A percentile compares a stretch with the other conserved stretches of the same genome.
Conservation (phyloP, 352 stramenopile species). For the Thraustotheca clavata region DNA sequence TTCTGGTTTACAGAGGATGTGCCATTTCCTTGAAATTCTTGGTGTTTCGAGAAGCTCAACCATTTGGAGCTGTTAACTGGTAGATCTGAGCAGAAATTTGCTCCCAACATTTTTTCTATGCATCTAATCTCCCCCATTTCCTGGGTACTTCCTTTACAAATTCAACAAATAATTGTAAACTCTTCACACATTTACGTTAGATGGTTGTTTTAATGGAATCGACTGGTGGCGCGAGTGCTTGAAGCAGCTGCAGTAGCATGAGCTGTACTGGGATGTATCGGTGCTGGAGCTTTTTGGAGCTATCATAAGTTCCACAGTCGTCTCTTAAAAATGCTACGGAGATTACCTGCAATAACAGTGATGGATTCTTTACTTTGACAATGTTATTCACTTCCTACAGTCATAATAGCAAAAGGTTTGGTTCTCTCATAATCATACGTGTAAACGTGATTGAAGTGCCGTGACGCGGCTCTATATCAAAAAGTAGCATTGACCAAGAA, state of each 20-base stretch:
- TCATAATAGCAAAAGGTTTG: constrained; percentile 3
- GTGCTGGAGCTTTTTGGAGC: constrained; percentile 16
- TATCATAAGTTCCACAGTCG: neutral
- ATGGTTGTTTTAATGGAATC: constrained; percentile 10
- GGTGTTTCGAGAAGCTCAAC: no score
- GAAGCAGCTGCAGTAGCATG: neutral
- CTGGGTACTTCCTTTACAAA: no score
- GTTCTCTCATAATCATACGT: constrained; percentile 34
- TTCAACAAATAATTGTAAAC: no score
- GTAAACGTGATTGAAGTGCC: constrained; percentile 85
- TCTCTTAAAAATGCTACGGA: neutral
- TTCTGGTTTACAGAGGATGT: no score
- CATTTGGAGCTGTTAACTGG: no score
- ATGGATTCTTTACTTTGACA: constrained; percentile 93
- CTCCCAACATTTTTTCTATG: no score
- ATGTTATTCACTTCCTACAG: constrained; percentile 88
- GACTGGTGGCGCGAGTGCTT: neutral
- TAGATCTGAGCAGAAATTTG: no score
- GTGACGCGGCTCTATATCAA: constrained; percentile 50
- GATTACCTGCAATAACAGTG: constrained; percentile 88
- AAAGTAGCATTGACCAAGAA: neutral
- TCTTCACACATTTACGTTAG: no score
- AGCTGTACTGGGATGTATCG: neutral
- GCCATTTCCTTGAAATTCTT: no score
- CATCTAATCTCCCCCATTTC: no score